Evolutionary conservation across 257 asterid species (phyloP), one percentile per base, ranked within the genome.

Genomic region (Plantago elongata): DNA sequence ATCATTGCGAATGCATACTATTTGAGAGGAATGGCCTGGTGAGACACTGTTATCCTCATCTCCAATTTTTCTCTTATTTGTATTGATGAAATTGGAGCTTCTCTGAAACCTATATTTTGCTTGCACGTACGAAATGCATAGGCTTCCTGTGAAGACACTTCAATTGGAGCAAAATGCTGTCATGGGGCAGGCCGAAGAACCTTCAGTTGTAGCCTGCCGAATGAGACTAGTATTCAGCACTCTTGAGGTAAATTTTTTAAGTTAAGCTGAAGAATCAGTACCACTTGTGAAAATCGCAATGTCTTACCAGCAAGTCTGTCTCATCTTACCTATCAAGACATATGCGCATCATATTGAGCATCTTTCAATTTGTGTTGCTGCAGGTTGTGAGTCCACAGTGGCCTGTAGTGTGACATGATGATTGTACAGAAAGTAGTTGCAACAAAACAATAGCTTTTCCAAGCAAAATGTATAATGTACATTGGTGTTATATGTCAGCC

Each of bases 1-100:
- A 79, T 91, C 61, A 91, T 91, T 68, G 92, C 98, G 67, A 91
- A 91, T 77, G 98, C 98, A 7, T 91, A 91, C 71, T 91, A 74
- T 68, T 68, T 79, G 87, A 86, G 93, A 80, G 98, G 98, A 77
- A 91, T 88, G 98, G 98, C 98, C 58, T 91, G 97, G 98, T 91
- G 64, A 82, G 88, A 49, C 70, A 57, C 65, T 1, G 8, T 30
- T 18, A 18, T 50, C 13, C 55, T 15, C 47, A 16, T 38, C 13
- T 44, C 40, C 29, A 13, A 3, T 4, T 49, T 49, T 9, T 34
- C 16, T 34, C 18, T 54, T 18, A 22, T 43, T 48, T 27, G 22
- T 59, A 37, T 30, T 64, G 13, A 51, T 70, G 42, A 48, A 47
- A 5, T 2, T 5, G 37, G 49, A 30, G 17, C 48, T 58, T 50